Base-by-base conservation (phyloP, 73 alveolate species). In the Strombidium stylifer region DNA sequence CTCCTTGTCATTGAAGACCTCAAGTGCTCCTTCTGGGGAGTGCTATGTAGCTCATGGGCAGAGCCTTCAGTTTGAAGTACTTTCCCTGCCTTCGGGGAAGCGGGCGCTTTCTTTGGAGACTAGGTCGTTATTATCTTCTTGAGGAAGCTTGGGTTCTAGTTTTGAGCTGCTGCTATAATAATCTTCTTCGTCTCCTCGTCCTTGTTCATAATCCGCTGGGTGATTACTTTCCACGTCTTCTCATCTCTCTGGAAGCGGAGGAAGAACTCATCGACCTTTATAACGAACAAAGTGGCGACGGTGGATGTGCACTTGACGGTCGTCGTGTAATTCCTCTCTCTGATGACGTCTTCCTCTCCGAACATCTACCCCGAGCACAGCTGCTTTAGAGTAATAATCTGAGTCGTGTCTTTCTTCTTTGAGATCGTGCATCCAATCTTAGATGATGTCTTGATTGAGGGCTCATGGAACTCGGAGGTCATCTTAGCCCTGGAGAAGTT, bases 291-390 rank as follows among this genome's bases (percentile, higher is more conserved):
- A 10, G 25, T 7, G 6, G 67, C 81, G 3, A 10, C 1, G 39
- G 53, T 67, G 2, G 81, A 49, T 39, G 69, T 49, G 21, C 81
- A 49, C 1, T 49, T 50, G 6, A 67, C 45, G 11, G 81, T 49
- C 1, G 48, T 8, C 6, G 60, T 28, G 24, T 67, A 67, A 1
- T 25, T 32, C 37, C 81, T 49, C 16, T 42, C 58, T n/a, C 27
- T 32, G 31, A 67, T 59, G 2, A 67, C 81, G 50, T 67, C 81
- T n/a, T 67, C 81, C 58, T 67, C 81, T 23, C 81, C 81, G 23
- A 67, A 48, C 69, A 67, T 67, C 18, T 67, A 44, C 2, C 81
- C 81, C 1, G 81, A 60, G 11, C 81, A 68, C 62, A 67, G 47
- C 19, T 35, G 21, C 14, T 68, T 21, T 56, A 8, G 70, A 30